phyloP scores from a whole-genome alignment of 2,329 filamentous ascomycete species.

The Diaporthe sp. region DNA sequence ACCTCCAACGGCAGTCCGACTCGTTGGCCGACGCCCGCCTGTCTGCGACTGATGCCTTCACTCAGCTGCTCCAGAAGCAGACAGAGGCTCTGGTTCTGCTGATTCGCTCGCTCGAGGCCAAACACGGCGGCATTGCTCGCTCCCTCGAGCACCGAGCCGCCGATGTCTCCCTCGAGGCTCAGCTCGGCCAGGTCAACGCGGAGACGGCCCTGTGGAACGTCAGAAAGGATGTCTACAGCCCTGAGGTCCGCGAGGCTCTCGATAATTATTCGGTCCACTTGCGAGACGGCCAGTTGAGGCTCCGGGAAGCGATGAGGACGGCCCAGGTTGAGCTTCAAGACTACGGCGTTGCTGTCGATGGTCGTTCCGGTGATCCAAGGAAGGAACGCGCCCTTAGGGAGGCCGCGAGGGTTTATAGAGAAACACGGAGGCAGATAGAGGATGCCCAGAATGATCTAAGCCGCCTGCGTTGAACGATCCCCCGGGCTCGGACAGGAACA shows the following conservation, averaged over 20 bases:
- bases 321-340: constrained; percentile 60
- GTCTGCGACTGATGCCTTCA: constrained; percentile 54
- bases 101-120: constrained; percentile 66
- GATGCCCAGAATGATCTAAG: constrained; percentile 65
- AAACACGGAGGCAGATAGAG: constrained; percentile 64
- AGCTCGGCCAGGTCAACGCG: constrained; percentile 57
- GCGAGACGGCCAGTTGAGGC: constrained; percentile 61
- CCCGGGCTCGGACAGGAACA: neutral
- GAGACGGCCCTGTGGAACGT: constrained; percentile 53
- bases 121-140: constrained; percentile 67
- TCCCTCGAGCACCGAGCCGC: constrained; percentile 66
- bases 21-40: constrained; percentile 57
- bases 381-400: constrained; percentile 68
- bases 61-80: constrained; percentile 57
- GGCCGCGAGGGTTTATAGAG: constrained; percentile 65
- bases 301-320: constrained; percentile 59
- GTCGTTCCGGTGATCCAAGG: constrained; percentile 43
- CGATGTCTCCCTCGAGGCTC: constrained; percentile 60
- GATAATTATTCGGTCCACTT: constrained; percentile 64
- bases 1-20: constrained; percentile 50
- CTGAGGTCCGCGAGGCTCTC: constrained; percentile 59
- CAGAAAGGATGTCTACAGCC: constrained; percentile 59
- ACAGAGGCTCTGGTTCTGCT: constrained; percentile 57
- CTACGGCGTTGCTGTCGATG: constrained; percentile 61
- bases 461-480: constrained; percentile 32